A percentile compares a stretch with the other conserved stretches of the same genome.
Evolutionary conservation across 495 filamentous ascomycete genomes (phyloP).

Genomic region (Penicillium angulare): DNA sequence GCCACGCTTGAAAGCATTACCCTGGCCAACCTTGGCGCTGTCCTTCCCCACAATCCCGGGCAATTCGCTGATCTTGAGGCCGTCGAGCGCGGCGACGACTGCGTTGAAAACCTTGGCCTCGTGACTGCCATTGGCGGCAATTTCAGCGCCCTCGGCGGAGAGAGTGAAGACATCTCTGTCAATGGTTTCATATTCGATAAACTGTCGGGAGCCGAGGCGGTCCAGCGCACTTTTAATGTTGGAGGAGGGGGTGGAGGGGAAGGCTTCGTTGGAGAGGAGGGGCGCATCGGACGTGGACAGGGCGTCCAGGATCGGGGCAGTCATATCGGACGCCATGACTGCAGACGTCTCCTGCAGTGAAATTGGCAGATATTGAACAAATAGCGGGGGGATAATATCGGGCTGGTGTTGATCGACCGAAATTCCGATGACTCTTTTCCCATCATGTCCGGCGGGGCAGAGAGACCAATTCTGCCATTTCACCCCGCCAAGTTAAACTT

Average conservation of each 20-base stretch:
- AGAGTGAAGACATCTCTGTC: conserved; percentile 76
- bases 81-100: conserved; percentile 70
- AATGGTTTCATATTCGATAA: conserved; percentile 81
- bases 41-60: conserved; percentile 75
- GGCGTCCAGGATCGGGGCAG: conserved; percentile 61
- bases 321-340: conserved; percentile 62
- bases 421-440: conserved; percentile 31
- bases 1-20: conserved; percentile 92
- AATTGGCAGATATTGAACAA: conserved; percentile 12
- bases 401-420: conserved; percentile 19
- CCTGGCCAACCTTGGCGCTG: conserved; percentile 86
- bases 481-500: conserved; percentile 30
- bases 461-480: conserved; percentile 22
- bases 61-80: conserved; percentile 78
- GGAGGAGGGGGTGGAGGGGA: conserved; percentile 67
- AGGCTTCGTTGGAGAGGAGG: conserved; percentile 71
- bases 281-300: conserved; percentile 62
- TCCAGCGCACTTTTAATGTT: conserved; percentile 85
- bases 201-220: conserved; percentile 74
- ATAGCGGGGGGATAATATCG: conserved; percentile 7
- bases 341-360: conserved; percentile 29
- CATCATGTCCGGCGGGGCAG: conserved; percentile 20
- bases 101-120: conserved; percentile 94
- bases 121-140: conserved; percentile 83
- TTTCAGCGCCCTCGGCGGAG: conserved; percentile 74